These are phyloP conservation scores for Irpex lacteus DNA, from an alignment of 1,284 basidiomycete genomes.

Conservation along the genomic window DNA sequence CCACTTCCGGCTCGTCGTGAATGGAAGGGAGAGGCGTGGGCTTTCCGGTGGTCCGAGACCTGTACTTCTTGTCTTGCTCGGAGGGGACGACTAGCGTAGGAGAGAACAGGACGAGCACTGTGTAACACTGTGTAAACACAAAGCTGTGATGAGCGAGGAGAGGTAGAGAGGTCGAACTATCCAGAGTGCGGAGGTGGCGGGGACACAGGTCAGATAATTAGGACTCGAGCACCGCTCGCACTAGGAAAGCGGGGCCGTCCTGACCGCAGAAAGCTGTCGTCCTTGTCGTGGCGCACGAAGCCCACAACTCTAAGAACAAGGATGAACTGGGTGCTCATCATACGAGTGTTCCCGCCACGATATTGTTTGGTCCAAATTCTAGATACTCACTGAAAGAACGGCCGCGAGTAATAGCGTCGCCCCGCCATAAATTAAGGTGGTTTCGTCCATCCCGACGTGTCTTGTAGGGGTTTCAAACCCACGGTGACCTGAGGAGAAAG, in stretches of 20 bases:
- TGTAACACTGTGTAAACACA: constrained; percentile 43
- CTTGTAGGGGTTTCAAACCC: not conserved
- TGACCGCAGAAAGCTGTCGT: constrained; percentile 51
- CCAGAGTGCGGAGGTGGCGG: too few species aligned
- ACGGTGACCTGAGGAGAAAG: not conserved
- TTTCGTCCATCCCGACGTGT: not conserved
- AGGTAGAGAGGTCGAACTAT: constrained; percentile 1
- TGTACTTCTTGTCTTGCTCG: constrained; percentile 65
- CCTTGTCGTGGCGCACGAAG: constrained; percentile 56
- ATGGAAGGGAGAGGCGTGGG: constrained; percentile 53
- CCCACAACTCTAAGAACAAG: constrained; percentile 86
- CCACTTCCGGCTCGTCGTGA: constrained; percentile 49
- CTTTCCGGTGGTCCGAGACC: constrained; percentile 34
- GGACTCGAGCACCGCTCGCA: constrained; percentile 9
- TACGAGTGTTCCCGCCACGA: constrained; percentile 5
- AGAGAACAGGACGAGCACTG: constrained; percentile 63
- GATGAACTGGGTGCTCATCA: constrained; percentile 78
- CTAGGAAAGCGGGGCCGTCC: constrained; percentile 29
- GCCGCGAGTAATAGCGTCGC: constrained; percentile 20
- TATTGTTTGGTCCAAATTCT: not conserved
- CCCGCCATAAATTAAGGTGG: not conserved
- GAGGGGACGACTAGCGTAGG: constrained; percentile 62
- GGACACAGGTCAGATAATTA: too few species aligned
- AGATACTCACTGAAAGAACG: constrained; percentile 23
- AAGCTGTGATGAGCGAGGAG: constrained; percentile 19